Conservation (phyloP, 176 grass and related monocot species). For the Elymus sibiricus region DNA sequence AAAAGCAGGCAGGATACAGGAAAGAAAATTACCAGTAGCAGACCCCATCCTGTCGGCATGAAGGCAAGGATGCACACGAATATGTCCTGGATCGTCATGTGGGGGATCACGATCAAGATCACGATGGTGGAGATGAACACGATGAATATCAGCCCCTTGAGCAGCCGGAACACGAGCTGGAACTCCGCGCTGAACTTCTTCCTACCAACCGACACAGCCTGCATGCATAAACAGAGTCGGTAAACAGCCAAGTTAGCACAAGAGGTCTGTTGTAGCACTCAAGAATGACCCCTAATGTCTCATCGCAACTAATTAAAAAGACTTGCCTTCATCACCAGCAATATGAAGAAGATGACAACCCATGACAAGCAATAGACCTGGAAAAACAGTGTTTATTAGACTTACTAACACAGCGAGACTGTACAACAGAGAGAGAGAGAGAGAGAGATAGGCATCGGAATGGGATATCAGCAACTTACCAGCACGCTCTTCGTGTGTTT, state of each 20-base stretch:
- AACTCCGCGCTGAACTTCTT: conserved; percentile 75
- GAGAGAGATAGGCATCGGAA: too few species aligned
- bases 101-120: conserved; percentile 68
- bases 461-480: too few species aligned
- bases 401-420: too few species aligned
- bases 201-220: conserved; percentile 70
- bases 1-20: neutral
- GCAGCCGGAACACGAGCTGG: conserved; percentile 89
- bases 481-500: conserved; percentile 58
- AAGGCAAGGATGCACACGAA: conserved; percentile 88
- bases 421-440: too few species aligned
- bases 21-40: conserved; percentile 59
- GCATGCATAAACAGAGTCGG: neutral
- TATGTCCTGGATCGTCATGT: conserved; percentile 87
- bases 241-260: neutral
- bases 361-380: conserved; percentile 96
- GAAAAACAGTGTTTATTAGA: neutral
- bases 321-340: conserved; percentile 90
- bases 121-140: conserved; percentile 73
- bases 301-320: too few species aligned
- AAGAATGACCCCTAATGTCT: too few species aligned
- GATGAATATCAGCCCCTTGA: conserved; percentile 90
- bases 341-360: conserved; percentile 85
- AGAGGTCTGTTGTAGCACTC: neutral
- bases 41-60: conserved; percentile 93